Percentiles rank a stretch among this genome's conserved stretches.
Conservation (phyloP, 2,329 filamentous ascomycete genomes). For the Trichoderma oligosporum region DNA sequence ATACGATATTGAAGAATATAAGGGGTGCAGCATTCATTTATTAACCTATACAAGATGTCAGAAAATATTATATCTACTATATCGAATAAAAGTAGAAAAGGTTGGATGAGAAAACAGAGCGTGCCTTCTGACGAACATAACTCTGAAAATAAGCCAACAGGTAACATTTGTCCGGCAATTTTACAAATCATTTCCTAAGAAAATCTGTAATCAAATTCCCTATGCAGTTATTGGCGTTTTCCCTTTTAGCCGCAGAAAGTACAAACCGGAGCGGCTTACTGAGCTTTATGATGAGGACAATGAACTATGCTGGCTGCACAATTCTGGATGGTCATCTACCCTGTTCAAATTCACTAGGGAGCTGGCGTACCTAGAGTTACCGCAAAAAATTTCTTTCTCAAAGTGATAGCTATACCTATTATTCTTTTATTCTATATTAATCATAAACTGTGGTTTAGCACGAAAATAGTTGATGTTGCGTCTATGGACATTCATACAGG, state of each 20-base stretch:
- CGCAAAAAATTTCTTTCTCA: conserved; percentile 3
- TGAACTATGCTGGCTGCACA: background rate
- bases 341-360: background rate
- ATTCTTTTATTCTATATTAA: conserved; percentile 4
- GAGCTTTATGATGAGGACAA: too few relatives aligned
- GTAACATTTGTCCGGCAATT: background rate
- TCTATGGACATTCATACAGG: conserved; percentile 3
- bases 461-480: background rate
- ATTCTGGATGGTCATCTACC: conserved; percentile 1
- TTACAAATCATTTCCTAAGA: background rate
- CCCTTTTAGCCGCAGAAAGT: conserved; percentile 8
- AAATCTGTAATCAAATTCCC: background rate
- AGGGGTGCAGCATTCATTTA: too few relatives aligned
- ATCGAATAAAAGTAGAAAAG: too few relatives aligned
- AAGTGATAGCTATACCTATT: conserved; percentile 1
- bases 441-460: conserved; percentile 1
- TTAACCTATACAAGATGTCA: too few relatives aligned
- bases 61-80: too few relatives aligned
- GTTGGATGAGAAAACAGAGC: background rate
- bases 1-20: background rate
- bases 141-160: background rate
- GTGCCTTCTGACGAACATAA: background rate
- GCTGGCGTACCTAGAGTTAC: background rate
- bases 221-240: background rate
- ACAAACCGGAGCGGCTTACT: too few relatives aligned